phyloP scores from a whole-genome alignment of 2,329 filamentous ascomycete genomes.

The Aotearoamyces nothofagi region DNA sequence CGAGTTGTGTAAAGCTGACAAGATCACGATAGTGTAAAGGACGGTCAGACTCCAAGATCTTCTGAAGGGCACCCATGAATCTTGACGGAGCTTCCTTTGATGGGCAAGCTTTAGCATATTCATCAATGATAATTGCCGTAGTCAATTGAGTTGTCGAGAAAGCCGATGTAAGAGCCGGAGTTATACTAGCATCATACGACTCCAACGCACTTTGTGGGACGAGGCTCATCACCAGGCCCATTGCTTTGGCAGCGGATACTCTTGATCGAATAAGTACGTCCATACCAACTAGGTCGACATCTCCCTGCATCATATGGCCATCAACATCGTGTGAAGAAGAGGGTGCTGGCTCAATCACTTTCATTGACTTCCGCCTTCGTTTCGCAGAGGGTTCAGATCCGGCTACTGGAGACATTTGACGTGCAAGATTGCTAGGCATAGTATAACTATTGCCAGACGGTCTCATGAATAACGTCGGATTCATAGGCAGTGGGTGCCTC shows the following conservation, averaged over 20 bases:
- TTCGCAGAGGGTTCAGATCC: slow-evolving; percentile 48
- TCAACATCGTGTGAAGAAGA: slow-evolving; percentile 84
- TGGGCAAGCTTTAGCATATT: slow-evolving; percentile 55
- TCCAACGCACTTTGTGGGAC: slow-evolving; percentile 51
- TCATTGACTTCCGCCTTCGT: slow-evolving; percentile 72
- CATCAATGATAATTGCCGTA: slow-evolving; percentile 71
- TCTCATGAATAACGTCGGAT: slow-evolving; percentile 75
- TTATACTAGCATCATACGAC: slow-evolving; percentile 47
- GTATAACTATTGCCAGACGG: slow-evolving; percentile 80
- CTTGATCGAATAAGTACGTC: slow-evolving; percentile 82
- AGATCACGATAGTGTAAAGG: slow-evolving; percentile 79
- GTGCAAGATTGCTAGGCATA: slow-evolving; percentile 26
- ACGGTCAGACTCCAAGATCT: slow-evolving; percentile 67
- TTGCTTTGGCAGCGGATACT: slow-evolving; percentile 71
- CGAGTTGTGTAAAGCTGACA: slow-evolving; percentile 76
- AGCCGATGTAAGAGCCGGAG: slow-evolving; percentile 53
- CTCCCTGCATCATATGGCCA: slow-evolving; percentile 93
- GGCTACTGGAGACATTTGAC: slow-evolving; percentile 25
- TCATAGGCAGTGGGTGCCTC: slow-evolving; percentile 84
- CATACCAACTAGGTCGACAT: slow-evolving; percentile 83
- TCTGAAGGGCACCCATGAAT: slow-evolving; percentile 51
- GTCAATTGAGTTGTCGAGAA: slow-evolving; percentile 79
- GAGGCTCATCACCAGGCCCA: slow-evolving; percentile 68
- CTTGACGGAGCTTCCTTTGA: slow-evolving; percentile 35
- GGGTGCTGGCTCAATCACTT: slow-evolving; percentile 52